A percentile compares a stretch with the other conserved stretches of the same genome.
Conservation (phyloP, 768 basidiomycete genomes). For the Leucocoprinus birnbaumii region DNA sequence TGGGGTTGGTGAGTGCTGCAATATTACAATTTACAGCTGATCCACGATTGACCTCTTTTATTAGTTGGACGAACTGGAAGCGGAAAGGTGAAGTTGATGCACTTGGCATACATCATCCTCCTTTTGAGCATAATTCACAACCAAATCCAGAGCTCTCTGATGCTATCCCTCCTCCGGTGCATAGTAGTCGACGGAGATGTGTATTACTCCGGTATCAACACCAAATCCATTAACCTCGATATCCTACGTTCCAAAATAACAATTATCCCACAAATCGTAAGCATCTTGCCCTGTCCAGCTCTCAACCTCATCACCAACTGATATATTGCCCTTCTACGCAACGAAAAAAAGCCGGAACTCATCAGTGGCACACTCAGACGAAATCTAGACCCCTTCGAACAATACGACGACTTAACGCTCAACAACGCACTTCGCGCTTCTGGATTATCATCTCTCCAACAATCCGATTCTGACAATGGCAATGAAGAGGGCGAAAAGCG, state of each 20-base stretch:
- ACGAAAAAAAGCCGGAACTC: constrained; percentile 44
- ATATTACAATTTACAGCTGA: background rate
- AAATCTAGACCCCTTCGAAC: constrained; percentile 62
- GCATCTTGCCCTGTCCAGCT: background rate
- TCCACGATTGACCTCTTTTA: background rate
- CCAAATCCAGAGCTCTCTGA: constrained; percentile 21
- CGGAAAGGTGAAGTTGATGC: constrained; percentile 18
- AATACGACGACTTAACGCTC: constrained; percentile 41
- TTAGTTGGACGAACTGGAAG: constrained; percentile 23
- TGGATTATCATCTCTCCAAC: constrained; percentile 27
- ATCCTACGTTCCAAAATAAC: constrained; percentile 53
- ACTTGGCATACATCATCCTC: no score
- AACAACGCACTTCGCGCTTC: constrained; percentile 35
- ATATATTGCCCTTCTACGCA: no score
- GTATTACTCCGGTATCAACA: constrained; percentile 47
- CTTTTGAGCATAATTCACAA: no score
- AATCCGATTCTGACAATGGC: no score
- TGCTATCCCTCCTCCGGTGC: constrained; percentile 49
- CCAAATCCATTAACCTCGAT: constrained; percentile 46
- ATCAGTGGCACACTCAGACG: constrained; percentile 56
- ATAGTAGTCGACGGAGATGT: constrained; percentile 52
- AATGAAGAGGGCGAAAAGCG: constrained; percentile 44
- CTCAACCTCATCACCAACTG: no score
- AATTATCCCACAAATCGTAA: constrained; percentile 42
- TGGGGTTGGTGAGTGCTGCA: constrained; percentile 32